Conservation (phyloP, 176 grass and related monocot species). For the Carex cristatella region DNA sequence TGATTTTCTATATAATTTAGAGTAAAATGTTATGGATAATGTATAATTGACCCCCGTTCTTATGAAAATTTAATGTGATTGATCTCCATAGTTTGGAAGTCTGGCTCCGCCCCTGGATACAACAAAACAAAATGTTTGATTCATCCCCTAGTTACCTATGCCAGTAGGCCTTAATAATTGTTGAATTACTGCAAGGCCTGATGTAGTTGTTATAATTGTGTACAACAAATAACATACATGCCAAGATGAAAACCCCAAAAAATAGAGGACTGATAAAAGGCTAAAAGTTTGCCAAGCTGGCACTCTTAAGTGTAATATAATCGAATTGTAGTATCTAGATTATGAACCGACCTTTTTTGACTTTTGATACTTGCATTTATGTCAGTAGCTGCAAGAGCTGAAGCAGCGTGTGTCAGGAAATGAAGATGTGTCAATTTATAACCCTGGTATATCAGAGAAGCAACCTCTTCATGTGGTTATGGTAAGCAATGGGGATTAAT, state of each 20-base stretch:
- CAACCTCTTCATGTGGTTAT: conserved; percentile 96
- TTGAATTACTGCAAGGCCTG: neutral
- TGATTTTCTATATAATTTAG: too few relatives aligned
- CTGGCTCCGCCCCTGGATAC: neutral
- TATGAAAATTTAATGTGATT: too few relatives aligned
- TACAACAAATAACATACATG: neutral
- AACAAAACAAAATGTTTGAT: neutral
- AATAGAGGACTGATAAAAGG: neutral
- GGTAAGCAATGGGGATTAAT: conserved; percentile 39
- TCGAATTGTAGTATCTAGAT: neutral
- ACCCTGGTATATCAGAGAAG: conserved; percentile 94
- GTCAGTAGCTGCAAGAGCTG: conserved; percentile 99
- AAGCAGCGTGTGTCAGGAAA: conserved; percentile 82
- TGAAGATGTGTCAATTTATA: conserved; percentile 67
- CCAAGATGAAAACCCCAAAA: neutral
- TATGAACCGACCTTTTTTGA: conserved; percentile 15
- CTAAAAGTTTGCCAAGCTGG: neutral
- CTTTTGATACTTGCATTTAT: conserved; percentile 42
- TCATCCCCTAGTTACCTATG: neutral
- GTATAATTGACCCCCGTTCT: too few relatives aligned
- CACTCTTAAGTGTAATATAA: neutral
- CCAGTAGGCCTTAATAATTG: neutral
- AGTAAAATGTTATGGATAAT: too few relatives aligned
- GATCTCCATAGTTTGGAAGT: too few relatives aligned
- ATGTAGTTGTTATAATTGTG: neutral